phyloP scores from a whole-genome alignment of 2,329 filamentous ascomycete genomes.

The Xylaria sp. region DNA sequence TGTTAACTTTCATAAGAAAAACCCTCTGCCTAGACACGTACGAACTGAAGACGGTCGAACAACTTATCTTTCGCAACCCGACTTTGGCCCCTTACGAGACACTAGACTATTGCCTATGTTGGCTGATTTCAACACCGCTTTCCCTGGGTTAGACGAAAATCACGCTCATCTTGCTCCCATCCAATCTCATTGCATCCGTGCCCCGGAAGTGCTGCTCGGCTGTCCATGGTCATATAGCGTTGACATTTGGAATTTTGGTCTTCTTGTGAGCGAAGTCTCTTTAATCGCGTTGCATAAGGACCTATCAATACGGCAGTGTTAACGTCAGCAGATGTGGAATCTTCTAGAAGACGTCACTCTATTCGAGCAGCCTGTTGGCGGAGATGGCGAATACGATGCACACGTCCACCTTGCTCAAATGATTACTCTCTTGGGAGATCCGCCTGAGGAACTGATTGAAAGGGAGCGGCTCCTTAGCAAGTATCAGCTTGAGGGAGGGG shows the following conservation, averaged over 20 bases:
- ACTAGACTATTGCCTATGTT: too few species aligned
- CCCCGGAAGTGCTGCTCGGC: background rate
- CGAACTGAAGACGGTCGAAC: too few species aligned
- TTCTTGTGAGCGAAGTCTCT: slow-evolving; percentile 6
- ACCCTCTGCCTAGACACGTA: too few species aligned
- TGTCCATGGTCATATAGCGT: slow-evolving; percentile 7
- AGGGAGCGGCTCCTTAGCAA: slow-evolving; percentile 1
- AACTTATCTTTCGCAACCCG: too few species aligned
- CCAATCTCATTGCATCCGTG: too few species aligned
- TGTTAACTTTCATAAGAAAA: too few species aligned
- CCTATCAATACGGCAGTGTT: too few species aligned
- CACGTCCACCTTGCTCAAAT: background rate
- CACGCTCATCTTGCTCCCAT: too few species aligned
- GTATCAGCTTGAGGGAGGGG: background rate
- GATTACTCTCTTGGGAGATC: slow-evolving; percentile 7
- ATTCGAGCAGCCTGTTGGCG: background rate
- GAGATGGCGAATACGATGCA: background rate
- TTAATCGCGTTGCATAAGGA: background rate
- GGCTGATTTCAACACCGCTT: too few species aligned
- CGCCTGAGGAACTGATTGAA: slow-evolving; percentile 4
- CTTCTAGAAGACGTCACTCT: slow-evolving; percentile 9
- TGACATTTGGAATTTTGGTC: slow-evolving; percentile 11
- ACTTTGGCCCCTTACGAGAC: too few species aligned
- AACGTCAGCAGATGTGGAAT: background rate
- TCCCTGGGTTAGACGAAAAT: too few species aligned